Conservation (phyloP, 192 early-diverging fungal genomes). For the Lobulomyces angularis region DNA sequence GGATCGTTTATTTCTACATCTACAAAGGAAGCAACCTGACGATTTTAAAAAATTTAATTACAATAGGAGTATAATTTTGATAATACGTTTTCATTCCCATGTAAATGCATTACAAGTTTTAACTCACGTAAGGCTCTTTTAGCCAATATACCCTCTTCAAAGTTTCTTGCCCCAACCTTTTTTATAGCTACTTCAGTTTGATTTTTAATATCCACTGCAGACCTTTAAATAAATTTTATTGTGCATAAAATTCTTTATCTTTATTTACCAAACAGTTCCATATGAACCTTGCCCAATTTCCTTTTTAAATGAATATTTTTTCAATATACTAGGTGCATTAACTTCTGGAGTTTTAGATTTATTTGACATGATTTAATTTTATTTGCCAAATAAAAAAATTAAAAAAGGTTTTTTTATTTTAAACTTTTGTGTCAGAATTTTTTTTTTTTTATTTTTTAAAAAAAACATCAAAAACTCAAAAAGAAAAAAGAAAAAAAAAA, state of each 20-base stretch:
- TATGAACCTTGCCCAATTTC: conserved; percentile 85
- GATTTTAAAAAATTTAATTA: conserved; percentile 5
- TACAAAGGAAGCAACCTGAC: conserved; percentile 40
- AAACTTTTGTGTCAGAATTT: no score
- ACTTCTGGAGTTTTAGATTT: no score
- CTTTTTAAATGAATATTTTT: conserved; percentile 56
- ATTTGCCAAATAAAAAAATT: no score
- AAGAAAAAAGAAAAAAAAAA: no score
- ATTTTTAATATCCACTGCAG: conserved; percentile 69
- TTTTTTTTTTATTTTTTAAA: no score
- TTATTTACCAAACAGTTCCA: conserved; percentile 73
- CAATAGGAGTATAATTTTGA: not conserved
- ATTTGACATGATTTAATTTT: no score
- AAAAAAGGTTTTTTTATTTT: no score
- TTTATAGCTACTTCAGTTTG: conserved; percentile 87
- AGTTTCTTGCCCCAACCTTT: conserved; percentile 64
- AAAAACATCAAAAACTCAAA: no score
- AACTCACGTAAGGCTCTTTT: conserved; percentile 85
- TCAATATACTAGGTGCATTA: conserved; percentile 41
- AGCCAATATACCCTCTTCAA: conserved; percentile 73
- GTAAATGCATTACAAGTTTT: conserved; percentile 83
- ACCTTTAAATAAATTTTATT: conserved; percentile 50
- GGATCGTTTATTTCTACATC: conserved; percentile 60
- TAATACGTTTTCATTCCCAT: conserved; percentile 80
- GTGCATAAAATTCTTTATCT: no score